Conservation (phyloP, 352 stramenopile species). For the Pythium apleroticum region DNA sequence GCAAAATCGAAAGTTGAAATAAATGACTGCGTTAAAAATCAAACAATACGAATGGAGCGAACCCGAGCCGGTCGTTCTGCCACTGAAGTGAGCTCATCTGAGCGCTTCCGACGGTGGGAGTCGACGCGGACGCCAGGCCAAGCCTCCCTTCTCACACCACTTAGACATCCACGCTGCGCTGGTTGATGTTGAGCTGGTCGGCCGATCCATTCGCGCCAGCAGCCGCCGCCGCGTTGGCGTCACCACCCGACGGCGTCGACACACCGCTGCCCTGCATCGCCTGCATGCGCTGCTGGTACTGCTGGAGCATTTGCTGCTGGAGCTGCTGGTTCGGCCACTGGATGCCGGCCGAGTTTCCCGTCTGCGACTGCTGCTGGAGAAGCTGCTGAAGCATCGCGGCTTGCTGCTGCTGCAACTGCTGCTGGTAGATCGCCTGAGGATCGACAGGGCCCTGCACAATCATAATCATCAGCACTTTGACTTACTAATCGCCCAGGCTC, state of each 20-base stretch:
- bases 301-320: slow-evolving; percentile 88
- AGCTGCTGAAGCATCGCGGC: slow-evolving; percentile 87
- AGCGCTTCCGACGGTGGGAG: no score
- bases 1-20: slow-evolving; percentile 25
- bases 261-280: slow-evolving; percentile 47
- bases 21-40: slow-evolving; percentile 31
- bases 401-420: slow-evolving; percentile 87
- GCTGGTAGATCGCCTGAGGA: slow-evolving; percentile 80
- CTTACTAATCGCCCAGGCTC: not conserved
- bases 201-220: slow-evolving; percentile 35
- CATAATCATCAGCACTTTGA: not conserved
- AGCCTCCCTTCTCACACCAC: not conserved
- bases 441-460: slow-evolving; percentile 53
- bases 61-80: not conserved
- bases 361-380: slow-evolving; percentile 78
- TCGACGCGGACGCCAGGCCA: not conserved
- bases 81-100: not conserved
- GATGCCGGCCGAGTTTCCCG: slow-evolving; percentile 42
- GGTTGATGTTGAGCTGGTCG: slow-evolving; percentile 70
- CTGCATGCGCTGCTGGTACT: slow-evolving; percentile 87
- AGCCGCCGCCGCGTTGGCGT: slow-evolving; percentile 34
- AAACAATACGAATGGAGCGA: slow-evolving; percentile 20
- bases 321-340: slow-evolving; percentile 80
- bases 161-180: slow-evolving; percentile 81
- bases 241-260: slow-evolving; percentile 49